phyloP scores from a whole-genome alignment of 805 yeast species.

The Teunomyces pallodes region DNA sequence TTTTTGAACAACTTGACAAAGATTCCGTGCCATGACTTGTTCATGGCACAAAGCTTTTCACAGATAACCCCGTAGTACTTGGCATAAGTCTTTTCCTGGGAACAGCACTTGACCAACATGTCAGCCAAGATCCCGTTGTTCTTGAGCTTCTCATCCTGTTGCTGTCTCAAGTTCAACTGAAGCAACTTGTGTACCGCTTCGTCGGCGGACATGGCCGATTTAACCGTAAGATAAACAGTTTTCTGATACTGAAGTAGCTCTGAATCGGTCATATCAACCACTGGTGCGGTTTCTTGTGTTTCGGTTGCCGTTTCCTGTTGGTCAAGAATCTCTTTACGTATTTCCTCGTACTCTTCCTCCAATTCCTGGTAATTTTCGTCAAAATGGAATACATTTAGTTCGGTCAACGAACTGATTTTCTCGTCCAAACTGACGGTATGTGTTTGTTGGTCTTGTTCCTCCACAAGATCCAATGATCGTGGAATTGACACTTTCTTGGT shows the following conservation, averaged over 20 bases:
- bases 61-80: constrained; percentile 80
- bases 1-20: constrained; percentile 54
- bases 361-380: constrained; percentile 50
- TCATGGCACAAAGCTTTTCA: constrained; percentile 56
- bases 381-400: constrained; percentile 48
- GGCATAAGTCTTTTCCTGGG: constrained; percentile 83
- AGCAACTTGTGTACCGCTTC: constrained; percentile 89
- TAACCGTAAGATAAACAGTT: constrained; percentile 73
- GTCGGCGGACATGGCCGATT: constrained; percentile 87
- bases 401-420: constrained; percentile 12
- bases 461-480: constrained; percentile 57
- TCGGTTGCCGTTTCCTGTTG: background rate
- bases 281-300: background rate
- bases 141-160: constrained; percentile 12
- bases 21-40: constrained; percentile 53
- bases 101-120: constrained; percentile 75
- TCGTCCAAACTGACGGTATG: constrained; percentile 59
- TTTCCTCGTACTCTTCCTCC: constrained; percentile 46
- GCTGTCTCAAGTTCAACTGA: constrained; percentile 34
- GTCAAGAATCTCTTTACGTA: background rate
- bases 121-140: constrained; percentile 59
- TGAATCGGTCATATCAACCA: constrained; percentile 63
- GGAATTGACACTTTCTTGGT: constrained; percentile 22
- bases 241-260: constrained; percentile 66
- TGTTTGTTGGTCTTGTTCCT: constrained; percentile 57